Conservation (phyloP, 2,329 filamentous ascomycete genomes). For the Lachnellula willkommii region DNA sequence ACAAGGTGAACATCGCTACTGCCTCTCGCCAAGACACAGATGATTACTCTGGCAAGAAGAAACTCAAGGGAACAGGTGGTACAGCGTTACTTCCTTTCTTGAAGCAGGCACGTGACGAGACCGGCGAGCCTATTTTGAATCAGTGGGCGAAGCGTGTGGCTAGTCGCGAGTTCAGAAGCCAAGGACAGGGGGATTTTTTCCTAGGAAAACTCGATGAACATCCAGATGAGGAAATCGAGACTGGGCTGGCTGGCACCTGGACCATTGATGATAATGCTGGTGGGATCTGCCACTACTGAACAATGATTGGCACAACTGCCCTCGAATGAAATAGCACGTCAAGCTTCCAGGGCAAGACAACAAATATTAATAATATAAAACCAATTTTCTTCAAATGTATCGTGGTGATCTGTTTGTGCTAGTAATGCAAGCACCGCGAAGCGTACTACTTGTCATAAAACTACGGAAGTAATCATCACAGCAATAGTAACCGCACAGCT, state of each 20-base stretch:
- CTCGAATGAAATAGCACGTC: neutral
- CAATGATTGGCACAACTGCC: neutral
- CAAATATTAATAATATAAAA: too few relatives aligned
- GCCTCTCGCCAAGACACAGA: slow-evolving; percentile 42
- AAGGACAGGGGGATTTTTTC: slow-evolving; percentile 52
- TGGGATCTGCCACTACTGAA: slow-evolving; percentile 37
- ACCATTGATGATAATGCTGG: slow-evolving; percentile 77
- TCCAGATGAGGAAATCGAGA: slow-evolving; percentile 37
- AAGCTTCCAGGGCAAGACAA: too few relatives aligned
- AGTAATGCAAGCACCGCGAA: neutral
- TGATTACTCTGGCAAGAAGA: slow-evolving; percentile 39
- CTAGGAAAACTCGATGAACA: slow-evolving; percentile 46
- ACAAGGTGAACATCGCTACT: slow-evolving; percentile 58
- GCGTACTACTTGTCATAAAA: too few relatives aligned
- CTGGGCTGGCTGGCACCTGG: slow-evolving; percentile 78
- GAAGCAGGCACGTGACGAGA: slow-evolving; percentile 95
- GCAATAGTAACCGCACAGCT: too few relatives aligned
- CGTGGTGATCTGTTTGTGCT: neutral
- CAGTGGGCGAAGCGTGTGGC: slow-evolving; percentile 46
- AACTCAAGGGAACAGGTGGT: slow-evolving; percentile 83
- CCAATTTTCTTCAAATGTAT: neutral
- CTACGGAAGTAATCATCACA: too few relatives aligned
- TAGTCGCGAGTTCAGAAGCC: slow-evolving; percentile 31
- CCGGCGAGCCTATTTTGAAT: slow-evolving; percentile 79
- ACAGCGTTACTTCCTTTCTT: slow-evolving; percentile 92